Percentiles rank a stretch among this genome's conserved stretches.
Evolutionary conservation across 331 rosid species (phyloP).

Genomic region (Quercus tomentella): DNA sequence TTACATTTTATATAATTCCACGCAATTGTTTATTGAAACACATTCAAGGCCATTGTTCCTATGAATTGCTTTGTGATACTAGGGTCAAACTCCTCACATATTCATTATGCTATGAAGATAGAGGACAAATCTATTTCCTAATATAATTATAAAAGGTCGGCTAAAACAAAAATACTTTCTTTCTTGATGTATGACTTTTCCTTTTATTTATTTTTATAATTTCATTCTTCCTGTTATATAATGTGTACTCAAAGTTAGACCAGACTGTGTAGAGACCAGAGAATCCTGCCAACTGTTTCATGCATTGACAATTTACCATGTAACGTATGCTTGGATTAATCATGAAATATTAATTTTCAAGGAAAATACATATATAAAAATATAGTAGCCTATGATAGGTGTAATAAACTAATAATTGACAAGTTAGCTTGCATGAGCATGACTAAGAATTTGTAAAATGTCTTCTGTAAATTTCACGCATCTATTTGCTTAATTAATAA

Average conservation of each 20-base stretch:
- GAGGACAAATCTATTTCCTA: not conserved
- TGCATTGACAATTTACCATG: not conserved
- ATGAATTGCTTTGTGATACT: slow-evolving; percentile 5
- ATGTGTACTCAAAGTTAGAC: slow-evolving; percentile 18
- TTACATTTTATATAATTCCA: slow-evolving; percentile 6
- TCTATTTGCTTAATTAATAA: too few species aligned
- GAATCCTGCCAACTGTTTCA: not conserved
- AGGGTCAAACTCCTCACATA: slow-evolving; percentile 20
- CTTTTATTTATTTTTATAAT: not conserved
- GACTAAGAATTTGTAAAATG: not conserved
- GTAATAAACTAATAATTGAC: not conserved
- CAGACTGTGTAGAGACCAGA: slow-evolving; percentile 2
- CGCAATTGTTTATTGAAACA: not conserved
- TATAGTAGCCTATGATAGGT: not conserved
- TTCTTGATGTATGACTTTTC: not conserved
- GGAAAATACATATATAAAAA: not conserved
- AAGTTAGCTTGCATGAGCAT: not conserved
- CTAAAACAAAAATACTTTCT: slow-evolving; percentile 16
- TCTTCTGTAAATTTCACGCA: too few species aligned
- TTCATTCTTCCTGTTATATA: not conserved
- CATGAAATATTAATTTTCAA: not conserved
- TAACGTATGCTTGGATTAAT: not conserved
- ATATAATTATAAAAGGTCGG: slow-evolving; percentile 15
- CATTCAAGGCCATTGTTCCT: slow-evolving; percentile 11
- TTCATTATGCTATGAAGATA: not conserved